These are phyloP conservation scores for Exophiala sp. DNA, from an alignment of 2,329 filamentous ascomycete species.

Conservation along the genomic window DNA sequence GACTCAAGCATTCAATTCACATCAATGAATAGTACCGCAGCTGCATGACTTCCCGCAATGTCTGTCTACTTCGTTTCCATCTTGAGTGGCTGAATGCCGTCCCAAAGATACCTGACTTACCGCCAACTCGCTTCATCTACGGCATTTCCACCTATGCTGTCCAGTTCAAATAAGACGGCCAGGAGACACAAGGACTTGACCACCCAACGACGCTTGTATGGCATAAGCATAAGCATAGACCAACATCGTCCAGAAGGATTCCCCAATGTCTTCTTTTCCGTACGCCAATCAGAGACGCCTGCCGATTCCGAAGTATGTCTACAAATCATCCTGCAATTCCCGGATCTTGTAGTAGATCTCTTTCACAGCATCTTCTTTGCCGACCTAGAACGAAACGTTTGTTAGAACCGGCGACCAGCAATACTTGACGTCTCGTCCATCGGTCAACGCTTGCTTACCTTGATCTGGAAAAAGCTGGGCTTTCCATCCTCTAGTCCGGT, in stretches of 20 bases:
- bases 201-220: no score
- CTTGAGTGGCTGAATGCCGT: background rate
- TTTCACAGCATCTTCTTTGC: conserved; percentile 42
- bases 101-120: background rate
- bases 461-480: conserved; percentile 50
- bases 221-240: no score
- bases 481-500: conserved; percentile 51
- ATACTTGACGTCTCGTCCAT: no score
- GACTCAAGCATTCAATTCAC: no score
- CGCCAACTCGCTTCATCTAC: background rate
- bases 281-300: background rate
- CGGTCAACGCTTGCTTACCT: no score
- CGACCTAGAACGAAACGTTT: conserved; percentile 30
- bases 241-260: no score
- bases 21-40: background rate
- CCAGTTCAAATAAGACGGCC: no score
- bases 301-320: background rate
- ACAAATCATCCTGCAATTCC: conserved; percentile 22
- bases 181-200: no score
- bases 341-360: conserved; percentile 44
- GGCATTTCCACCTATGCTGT: background rate
- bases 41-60: background rate
- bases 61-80: background rate
- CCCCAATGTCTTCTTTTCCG: background rate
- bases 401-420: no score